Conservation (phyloP, 768 basidiomycete genomes). For the Leccinellum albellum region DNA sequence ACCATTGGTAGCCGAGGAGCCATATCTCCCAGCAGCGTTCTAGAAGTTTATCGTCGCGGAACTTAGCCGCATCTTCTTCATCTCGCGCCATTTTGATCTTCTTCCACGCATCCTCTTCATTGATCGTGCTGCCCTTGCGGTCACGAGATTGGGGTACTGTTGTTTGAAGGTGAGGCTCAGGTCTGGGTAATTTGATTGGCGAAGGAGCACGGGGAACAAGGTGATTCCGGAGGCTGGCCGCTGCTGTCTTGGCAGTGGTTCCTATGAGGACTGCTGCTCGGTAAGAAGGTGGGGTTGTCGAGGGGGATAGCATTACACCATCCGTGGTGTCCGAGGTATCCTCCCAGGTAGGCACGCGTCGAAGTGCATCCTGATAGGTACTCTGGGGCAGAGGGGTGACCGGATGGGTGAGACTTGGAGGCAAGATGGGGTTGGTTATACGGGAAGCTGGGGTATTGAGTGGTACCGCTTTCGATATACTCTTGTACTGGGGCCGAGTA, state of each 20-base stretch:
- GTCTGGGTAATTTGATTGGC: slow-evolving; percentile 30
- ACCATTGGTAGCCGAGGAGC: slow-evolving; percentile 69
- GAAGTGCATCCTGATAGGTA: slow-evolving; percentile 7
- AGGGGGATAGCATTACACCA: slow-evolving; percentile 29
- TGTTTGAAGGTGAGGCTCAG: slow-evolving; percentile 17
- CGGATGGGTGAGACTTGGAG: slow-evolving; percentile 26
- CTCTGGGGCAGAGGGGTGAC: slow-evolving; percentile 29
- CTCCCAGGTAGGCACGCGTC: slow-evolving; percentile 31
- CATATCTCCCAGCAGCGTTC: slow-evolving; percentile 76
- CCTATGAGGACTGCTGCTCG: slow-evolving; percentile 37
- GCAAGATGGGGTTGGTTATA: slow-evolving; percentile 24
- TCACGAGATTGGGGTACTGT: slow-evolving; percentile 29
- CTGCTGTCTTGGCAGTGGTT: slow-evolving; percentile 14
- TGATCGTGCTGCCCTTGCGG: slow-evolving; percentile 48
- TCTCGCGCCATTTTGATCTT: slow-evolving; percentile 68
- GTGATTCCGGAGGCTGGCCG: slow-evolving; percentile 11
- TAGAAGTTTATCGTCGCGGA: slow-evolving; percentile 57
- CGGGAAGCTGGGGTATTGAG: slow-evolving; percentile 10
- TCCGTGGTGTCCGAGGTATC: slow-evolving; percentile 37
- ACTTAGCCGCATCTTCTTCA: slow-evolving; percentile 68
- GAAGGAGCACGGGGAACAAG: slow-evolving; percentile 20
- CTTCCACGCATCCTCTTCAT: slow-evolving; percentile 76
- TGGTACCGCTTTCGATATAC: slow-evolving; percentile 7
- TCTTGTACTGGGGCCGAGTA: slow-evolving; percentile 7
- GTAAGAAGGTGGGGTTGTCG: slow-evolving; percentile 50